Base-by-base conservation (phyloP, 345 rosid genomes). In the Anacardium occidentale region DNA sequence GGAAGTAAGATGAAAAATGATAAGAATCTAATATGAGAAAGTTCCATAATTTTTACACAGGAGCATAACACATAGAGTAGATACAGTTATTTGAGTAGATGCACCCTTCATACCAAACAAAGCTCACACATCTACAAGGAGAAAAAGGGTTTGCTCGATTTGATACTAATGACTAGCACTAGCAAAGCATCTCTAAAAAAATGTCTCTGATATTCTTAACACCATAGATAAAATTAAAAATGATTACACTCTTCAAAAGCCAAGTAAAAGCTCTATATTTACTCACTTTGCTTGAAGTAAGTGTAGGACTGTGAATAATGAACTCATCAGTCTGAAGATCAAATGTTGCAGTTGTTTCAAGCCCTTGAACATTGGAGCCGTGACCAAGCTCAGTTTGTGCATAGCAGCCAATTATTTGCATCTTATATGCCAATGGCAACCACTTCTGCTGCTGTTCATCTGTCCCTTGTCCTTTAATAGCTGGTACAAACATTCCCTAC, bases 351-450 rank as follows among this genome's bases (percentile, higher is more conserved):
- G 97, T 93, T 21, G 98, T 96, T 83, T 96, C 99, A 69, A 93
- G 97, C 12, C 99, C 99, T 83, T 96, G 99, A 70, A 96, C 98
- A 69, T 96, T 96, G 40, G 99, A 96, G 75, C 98, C 99, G 77
- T 96, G 99, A 71, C 99, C 99, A 64, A 96, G 98, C 83, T 96
- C 99, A 76, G 99, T 96, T 68, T 96, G 99, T 37, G 98, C 98
- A 87, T 93, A 96, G 81, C 97, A 90, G 67, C 99, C 98, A 76
- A 96, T 90, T 76, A 96, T 96, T 82, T 96, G 92, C 99, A 96
- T 91, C 86, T 81, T 93, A 80, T 74, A 74, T 18, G 99, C 99
- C 86, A 91, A 80, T 4, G 98, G 82, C 74, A 96, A 76, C 99
- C 98, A 96, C 77, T 93, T 90, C 84, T 88, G 70, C 45, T 93